Conservation (phyloP, 371 early-diverging fungal genomes). For the Rhizopus stolonifer region DNA sequence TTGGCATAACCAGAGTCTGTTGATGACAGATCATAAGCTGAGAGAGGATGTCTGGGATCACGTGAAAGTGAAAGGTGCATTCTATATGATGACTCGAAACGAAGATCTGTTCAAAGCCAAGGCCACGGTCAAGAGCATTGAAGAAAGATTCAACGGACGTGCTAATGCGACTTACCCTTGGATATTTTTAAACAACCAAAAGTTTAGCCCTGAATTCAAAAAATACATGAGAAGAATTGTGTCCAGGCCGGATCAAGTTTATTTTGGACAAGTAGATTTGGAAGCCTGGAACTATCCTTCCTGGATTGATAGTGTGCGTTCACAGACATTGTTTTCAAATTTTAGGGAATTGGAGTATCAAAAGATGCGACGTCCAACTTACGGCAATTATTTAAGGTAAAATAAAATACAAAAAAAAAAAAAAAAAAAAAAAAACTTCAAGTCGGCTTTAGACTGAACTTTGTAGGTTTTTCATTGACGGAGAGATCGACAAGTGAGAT, state of each 20-base stretch:
- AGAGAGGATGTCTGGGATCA: slow-evolving; percentile 20
- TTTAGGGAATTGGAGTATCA: not conserved
- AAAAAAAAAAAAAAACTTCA: slow-evolving; percentile 19
- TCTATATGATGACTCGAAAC: slow-evolving; percentile 39
- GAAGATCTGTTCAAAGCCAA: slow-evolving; percentile 34
- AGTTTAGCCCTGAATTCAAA: slow-evolving; percentile 35
- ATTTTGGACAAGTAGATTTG: slow-evolving; percentile 45
- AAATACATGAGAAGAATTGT: slow-evolving; percentile 30
- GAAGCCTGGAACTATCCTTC: slow-evolving; percentile 48
- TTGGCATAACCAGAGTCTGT: not conserved
- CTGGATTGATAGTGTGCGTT: slow-evolving; percentile 43
- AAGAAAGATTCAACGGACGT: slow-evolving; percentile 49
- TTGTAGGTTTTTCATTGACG: slow-evolving; percentile 65
- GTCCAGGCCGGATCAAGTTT: slow-evolving; percentile 22
- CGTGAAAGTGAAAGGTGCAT: slow-evolving; percentile 26
- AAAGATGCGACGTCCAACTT: not conserved
- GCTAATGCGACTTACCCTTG: slow-evolving; percentile 42
- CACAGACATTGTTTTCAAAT: not conserved
- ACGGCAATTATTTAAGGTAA: not conserved
- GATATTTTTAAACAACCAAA: slow-evolving; percentile 46
- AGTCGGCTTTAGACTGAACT: not conserved
- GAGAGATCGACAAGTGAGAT: slow-evolving; percentile 72
- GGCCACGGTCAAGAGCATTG: slow-evolving; percentile 35
- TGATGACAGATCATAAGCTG: slow-evolving; percentile 5
- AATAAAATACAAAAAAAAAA: slow-evolving; percentile 64